A percentile compares a stretch with the other conserved stretches of the same genome.
These are phyloP conservation scores for Neoscytalidium dimidiatum DNA, from an alignment of 2,329 filamentous ascomycete species.

Conservation along the genomic window DNA sequence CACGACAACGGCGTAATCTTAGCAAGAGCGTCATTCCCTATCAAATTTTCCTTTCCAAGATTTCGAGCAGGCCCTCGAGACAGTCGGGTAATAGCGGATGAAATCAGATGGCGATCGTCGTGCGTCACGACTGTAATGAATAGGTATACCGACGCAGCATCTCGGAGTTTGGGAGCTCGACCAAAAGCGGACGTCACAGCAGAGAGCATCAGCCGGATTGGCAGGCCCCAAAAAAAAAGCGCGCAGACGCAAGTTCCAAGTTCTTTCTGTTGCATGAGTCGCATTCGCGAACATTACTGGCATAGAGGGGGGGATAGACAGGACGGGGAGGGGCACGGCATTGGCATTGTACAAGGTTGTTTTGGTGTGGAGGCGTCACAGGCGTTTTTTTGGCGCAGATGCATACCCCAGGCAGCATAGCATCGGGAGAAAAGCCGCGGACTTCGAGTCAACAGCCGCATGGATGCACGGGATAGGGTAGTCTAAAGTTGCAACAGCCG, in stretches of 20 bases:
- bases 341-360: constrained; percentile 20
- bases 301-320: constrained; percentile 10
- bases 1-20: constrained; percentile 10
- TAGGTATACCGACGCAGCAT: constrained; percentile 11
- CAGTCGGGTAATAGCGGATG: constrained; percentile 19
- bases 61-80: constrained; percentile 13
- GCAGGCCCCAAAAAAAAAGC: constrained; percentile 12
- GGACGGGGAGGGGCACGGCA: constrained; percentile 13
- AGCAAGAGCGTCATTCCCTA: not conserved
- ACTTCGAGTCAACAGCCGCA: constrained; percentile 18
- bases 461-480: constrained; percentile 18
- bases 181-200: not conserved
- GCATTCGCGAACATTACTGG: constrained; percentile 13
- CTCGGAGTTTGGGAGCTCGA: constrained; percentile 2
- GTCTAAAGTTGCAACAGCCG: constrained; percentile 17
- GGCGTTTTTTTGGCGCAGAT: constrained; percentile 18
- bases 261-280: constrained; percentile 16
- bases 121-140: constrained; percentile 19
- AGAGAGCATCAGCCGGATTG: not conserved
- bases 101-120: constrained; percentile 12
- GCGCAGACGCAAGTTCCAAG: constrained; percentile 17
- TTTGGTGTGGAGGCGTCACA: constrained; percentile 19
- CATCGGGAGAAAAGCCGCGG: constrained; percentile 19
- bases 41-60: not conserved
- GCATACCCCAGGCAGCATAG: constrained; percentile 19